phyloP scores from a whole-genome alignment of 805 yeast species.

The Isabelozyma pseudorhagii region DNA sequence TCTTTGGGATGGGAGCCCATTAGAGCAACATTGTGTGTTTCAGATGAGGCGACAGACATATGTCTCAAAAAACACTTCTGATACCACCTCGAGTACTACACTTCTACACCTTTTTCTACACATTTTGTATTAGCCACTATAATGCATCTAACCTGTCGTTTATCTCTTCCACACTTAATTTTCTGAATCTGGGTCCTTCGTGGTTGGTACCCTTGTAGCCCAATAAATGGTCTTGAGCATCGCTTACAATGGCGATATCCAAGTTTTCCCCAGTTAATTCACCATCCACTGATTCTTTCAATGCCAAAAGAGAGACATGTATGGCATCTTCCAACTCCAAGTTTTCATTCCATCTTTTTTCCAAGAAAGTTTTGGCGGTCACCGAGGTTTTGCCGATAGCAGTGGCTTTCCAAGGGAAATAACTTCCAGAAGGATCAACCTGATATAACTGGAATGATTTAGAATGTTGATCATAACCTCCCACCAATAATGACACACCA shows the following conservation, averaged over 20 bases:
- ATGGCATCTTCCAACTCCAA: slow-evolving; percentile 97
- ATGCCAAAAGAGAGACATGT: slow-evolving; percentile 89
- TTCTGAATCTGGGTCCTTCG: slow-evolving; percentile 88
- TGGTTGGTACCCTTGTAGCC: slow-evolving; percentile 83
- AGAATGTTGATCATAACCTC: slow-evolving; percentile 83
- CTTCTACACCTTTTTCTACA: too few relatives aligned
- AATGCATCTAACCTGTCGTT: slow-evolving; percentile 93
- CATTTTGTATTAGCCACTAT: slow-evolving; percentile 26
- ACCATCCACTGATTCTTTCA: slow-evolving; percentile 96
- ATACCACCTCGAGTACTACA: too few relatives aligned
- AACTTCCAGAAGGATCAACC: slow-evolving; percentile 97
- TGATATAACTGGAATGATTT: slow-evolving; percentile 79
- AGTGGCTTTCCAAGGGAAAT: slow-evolving; percentile 99
- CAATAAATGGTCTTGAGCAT: slow-evolving; percentile 72
- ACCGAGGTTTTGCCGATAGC: slow-evolving; percentile 96
- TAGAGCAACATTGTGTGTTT: too few relatives aligned
- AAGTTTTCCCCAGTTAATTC: slow-evolving; percentile 96
- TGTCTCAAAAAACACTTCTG: too few relatives aligned
- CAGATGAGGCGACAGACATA: too few relatives aligned
- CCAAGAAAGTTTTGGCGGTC: slow-evolving; percentile 96
- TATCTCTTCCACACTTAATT: slow-evolving; percentile 84
- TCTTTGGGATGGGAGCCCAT: too few relatives aligned
- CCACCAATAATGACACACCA: slow-evolving; percentile 91
- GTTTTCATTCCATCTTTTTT: slow-evolving; percentile 97
- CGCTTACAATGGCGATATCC: slow-evolving; percentile 85